Conservation (phyloP, 441 rosid genomes). For the Kokia cookei region DNA sequence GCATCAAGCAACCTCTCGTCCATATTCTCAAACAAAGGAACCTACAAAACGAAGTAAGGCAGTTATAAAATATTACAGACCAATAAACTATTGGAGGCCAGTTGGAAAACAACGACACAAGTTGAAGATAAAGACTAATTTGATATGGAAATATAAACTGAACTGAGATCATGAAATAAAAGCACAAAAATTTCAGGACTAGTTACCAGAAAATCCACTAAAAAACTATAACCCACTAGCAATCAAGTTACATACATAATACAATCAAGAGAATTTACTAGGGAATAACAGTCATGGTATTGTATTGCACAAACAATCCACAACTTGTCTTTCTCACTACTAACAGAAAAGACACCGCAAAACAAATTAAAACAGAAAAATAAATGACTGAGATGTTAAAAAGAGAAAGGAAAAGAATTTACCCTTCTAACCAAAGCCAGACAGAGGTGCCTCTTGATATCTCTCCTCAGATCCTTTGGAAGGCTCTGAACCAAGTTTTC, state of each 20-base stretch:
- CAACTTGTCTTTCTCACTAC: neutral
- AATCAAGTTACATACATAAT: neutral
- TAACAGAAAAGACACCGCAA: neutral
- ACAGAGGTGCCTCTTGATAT: constrained; percentile 83
- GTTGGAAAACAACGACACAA: neutral
- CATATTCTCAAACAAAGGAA: constrained; percentile 86
- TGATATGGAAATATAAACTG: neutral
- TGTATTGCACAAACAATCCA: neutral
- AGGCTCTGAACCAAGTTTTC: constrained; percentile 78
- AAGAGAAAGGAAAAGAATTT: constrained; percentile 22
- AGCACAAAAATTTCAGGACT: neutral
- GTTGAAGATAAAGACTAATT: neutral
- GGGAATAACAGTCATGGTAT: neutral
- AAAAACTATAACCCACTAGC: neutral
- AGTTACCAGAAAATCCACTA: neutral
- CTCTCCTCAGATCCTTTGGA: constrained; percentile 93
- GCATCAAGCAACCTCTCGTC: constrained; percentile 94
- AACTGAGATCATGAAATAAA: neutral
- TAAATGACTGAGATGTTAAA: neutral
- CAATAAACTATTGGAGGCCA: neutral
- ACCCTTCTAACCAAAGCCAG: constrained; percentile 83
- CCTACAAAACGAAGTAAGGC: constrained; percentile 34
- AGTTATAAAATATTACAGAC: neutral
- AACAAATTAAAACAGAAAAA: neutral
- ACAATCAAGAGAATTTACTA: neutral